These are phyloP conservation scores for Eimeria praecox DNA, from an alignment of 169 alveolate species.

Conservation along the genomic window DNA sequence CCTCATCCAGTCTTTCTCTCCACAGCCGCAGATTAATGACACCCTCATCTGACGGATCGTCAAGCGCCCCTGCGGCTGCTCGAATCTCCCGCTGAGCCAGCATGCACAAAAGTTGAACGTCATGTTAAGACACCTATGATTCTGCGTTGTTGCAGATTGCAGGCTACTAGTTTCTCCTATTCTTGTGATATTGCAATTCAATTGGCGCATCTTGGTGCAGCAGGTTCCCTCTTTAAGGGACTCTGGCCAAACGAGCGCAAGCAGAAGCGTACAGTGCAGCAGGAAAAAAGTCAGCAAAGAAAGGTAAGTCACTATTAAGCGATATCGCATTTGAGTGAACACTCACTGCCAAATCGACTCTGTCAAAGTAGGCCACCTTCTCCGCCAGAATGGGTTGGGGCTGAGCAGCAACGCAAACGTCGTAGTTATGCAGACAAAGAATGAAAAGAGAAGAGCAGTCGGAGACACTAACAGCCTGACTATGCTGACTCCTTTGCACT, in stretches of 20 bases:
- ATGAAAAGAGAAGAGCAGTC: background rate
- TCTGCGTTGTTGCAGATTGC: background rate
- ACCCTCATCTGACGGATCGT: constrained; percentile 90
- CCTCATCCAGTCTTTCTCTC: constrained; percentile 89
- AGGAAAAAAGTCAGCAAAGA: background rate
- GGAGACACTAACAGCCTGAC: background rate
- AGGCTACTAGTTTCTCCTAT: background rate
- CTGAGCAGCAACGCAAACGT: constrained; percentile 15
- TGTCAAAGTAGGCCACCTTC: constrained; percentile 71
- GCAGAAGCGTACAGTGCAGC: background rate
- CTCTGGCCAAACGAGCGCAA: background rate
- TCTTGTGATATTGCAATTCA: too few species aligned
- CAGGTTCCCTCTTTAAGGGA: background rate
- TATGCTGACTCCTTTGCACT: too few species aligned
- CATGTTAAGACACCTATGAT: background rate
- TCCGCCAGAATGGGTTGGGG: constrained; percentile 81
- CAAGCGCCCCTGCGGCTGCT: constrained; percentile 88
- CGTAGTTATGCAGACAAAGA: background rate
- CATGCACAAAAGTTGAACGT: background rate
- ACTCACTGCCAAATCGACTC: constrained; percentile 33
- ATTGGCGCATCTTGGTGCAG: background rate
- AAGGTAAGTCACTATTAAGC: background rate
- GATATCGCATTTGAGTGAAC: background rate
- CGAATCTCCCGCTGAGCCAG: constrained; percentile 41
- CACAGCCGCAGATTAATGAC: constrained; percentile 89